Evolutionary conservation across 805 yeast genomes (phyloP), one percentile per base, ranked within the genome.

Genomic region (Ogataea siamensis): DNA sequence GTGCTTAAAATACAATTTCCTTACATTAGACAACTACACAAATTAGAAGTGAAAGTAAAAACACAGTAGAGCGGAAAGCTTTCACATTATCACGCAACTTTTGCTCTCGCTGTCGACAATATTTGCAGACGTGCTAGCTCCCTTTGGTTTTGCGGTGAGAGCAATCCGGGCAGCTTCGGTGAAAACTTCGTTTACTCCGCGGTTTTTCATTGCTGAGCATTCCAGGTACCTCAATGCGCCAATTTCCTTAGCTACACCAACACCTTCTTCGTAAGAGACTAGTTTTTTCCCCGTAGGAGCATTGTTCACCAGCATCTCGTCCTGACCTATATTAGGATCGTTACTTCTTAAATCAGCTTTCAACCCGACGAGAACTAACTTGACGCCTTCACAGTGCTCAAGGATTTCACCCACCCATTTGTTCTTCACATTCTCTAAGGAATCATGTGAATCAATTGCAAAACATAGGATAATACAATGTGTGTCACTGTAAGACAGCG

Each of bases 161-260:
- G 97, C 98, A 56, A 95, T 89, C 61, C 99, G 80, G 6, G 98
- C 96, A 29, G 98, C 99, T 66, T 93, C 99, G 0, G 97, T 88
- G 60, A 93, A 93, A 7, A 97, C 98, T 67, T 93, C 99, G 57
- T 94, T 93, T n/a, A 93, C 99, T 49, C 99, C 99, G 57, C 95
- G 78, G 63, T 89, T 91, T 61, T 83, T 81, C 70, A 89, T 93
- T 5, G 99, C 98, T 18, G 96, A 86, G 66, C 99, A 93, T 64
- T 93, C 99, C 57, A 93, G 72, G 62, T 93, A 93, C 55, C 98
- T 77, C 53, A 89, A 70, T 0, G 99, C 98, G 16, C 97, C 97
- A 29, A 93, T 85, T 58, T 78, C 78, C 57, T 88, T 88, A 25
- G 99, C 99, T 54, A 91, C 87, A 0, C 81, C 80, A 42, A 93